phyloP scores from a whole-genome alignment of 257 asterid genomes.

The Mentha longifolia region DNA sequence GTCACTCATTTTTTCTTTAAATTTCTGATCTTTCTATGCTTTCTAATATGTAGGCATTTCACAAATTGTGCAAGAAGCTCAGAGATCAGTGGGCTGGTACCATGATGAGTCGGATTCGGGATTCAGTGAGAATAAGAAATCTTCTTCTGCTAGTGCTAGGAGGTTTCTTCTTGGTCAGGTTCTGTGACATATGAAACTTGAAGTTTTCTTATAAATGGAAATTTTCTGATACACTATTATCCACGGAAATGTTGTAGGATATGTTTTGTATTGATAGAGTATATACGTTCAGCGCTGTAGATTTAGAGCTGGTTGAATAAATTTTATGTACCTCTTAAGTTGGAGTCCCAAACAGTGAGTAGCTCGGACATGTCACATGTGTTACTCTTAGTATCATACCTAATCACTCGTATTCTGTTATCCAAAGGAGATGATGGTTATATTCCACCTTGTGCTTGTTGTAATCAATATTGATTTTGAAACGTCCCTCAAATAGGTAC shows the following conservation, averaged over 20 bases:
- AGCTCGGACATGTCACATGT: slow-evolving; percentile 9
- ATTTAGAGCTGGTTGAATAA: slow-evolving; percentile 33
- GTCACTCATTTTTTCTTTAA: neutral
- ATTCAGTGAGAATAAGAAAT: slow-evolving; percentile 34
- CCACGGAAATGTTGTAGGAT: slow-evolving; percentile 20
- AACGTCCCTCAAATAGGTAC: slow-evolving; percentile 4
- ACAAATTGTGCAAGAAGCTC: slow-evolving; percentile 73
- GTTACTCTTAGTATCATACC: neutral
- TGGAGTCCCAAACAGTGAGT: slow-evolving; percentile 29
- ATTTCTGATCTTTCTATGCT: slow-evolving; percentile 9
- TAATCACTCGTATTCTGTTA: slow-evolving; percentile 11
- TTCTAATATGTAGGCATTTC: slow-evolving; percentile 61
- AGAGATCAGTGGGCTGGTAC: slow-evolving; percentile 79
- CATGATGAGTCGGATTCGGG: slow-evolving; percentile 69
- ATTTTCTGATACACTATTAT: neutral
- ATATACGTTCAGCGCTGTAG: slow-evolving; percentile 25
- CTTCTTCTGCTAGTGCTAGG: slow-evolving; percentile 46
- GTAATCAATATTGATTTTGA: slow-evolving; percentile 12
- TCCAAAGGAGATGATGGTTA: neutral
- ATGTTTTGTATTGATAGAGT: slow-evolving; percentile 28
- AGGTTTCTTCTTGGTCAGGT: slow-evolving; percentile 59
- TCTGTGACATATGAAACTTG: slow-evolving; percentile 43
- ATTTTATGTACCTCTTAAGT: slow-evolving; percentile 26
- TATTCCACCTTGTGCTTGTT: neutral
- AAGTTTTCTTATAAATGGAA: slow-evolving; percentile 13